Conservation (phyloP, 2,329 filamentous ascomycete genomes). For the Fusarium sororula region DNA sequence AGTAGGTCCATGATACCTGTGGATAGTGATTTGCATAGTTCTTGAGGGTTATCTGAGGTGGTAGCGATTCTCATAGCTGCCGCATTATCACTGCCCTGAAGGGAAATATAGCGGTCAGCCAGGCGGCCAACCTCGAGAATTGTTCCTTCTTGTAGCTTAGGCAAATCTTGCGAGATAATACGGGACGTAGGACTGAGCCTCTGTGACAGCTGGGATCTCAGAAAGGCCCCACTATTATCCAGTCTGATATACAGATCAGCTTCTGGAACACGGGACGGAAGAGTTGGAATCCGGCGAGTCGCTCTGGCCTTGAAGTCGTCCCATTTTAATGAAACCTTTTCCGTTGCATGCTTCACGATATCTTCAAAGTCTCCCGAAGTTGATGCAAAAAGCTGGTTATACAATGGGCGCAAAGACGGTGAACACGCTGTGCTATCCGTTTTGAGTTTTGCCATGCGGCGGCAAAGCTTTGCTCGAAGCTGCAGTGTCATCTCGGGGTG, state of each 20-base stretch:
- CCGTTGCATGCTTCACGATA: slow-evolving; percentile 21
- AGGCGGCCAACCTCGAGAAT: not conserved
- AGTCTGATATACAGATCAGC: slow-evolving; percentile 50
- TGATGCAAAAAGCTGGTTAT: slow-evolving; percentile 3
- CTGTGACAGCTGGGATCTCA: not conserved
- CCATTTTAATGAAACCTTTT: slow-evolving; percentile 50
- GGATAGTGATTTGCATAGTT: not conserved
- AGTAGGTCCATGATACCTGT: not conserved
- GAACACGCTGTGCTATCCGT: not conserved
- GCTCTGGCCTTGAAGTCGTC: slow-evolving; percentile 49
- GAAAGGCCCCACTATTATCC: slow-evolving; percentile 48
- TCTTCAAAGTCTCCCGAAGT: not conserved
- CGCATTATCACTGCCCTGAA: fast-evolving
- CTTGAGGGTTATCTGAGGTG: not conserved
- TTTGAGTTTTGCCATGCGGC: slow-evolving; percentile 67
- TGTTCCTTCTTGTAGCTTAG: not conserved
- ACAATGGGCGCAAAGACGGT: not conserved
- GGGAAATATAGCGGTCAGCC: not conserved
- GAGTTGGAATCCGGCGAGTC: slow-evolving; percentile 50
- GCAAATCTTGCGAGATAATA: no score
- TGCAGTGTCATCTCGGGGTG: slow-evolving; percentile 32
- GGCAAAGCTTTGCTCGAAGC: slow-evolving; percentile 60
- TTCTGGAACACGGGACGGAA: slow-evolving; percentile 51
- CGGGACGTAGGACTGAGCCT: slow-evolving; percentile 37
- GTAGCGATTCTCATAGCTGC: not conserved